A percentile compares a stretch with the other conserved stretches of the same genome.
phyloP scores from a whole-genome alignment of 106 monocot genomes.

The Iris macrosiphon region DNA sequence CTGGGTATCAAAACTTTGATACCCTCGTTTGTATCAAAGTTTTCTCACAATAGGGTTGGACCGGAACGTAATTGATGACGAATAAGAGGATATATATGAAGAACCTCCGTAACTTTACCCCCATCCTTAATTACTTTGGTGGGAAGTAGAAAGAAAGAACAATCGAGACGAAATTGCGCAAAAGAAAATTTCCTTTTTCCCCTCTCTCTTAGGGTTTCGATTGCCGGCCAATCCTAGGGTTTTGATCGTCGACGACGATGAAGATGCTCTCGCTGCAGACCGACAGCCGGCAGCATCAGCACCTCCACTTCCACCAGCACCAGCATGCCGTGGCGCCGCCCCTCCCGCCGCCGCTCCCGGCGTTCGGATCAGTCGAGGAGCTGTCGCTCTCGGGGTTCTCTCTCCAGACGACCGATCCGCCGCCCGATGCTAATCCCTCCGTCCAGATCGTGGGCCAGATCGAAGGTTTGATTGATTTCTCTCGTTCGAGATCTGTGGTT shows the following conservation, averaged over 20 bases:
- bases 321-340: slow-evolving; percentile 10
- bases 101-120: background rate
- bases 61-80: no score
- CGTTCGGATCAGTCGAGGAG: slow-evolving; percentile 33
- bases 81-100: no score
- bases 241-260: slow-evolving; percentile 6
- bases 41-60: no score
- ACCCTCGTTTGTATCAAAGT: no score
- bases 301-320: slow-evolving; percentile 20
- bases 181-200: background rate
- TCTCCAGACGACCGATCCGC: slow-evolving; percentile 19
- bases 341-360: slow-evolving; percentile 18
- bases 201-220: background rate
- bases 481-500: background rate
- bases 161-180: slow-evolving; percentile 1
- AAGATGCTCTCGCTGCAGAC: slow-evolving; percentile 61
- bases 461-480: slow-evolving; percentile 19
- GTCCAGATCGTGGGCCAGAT: slow-evolving; percentile 16
- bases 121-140: background rate
- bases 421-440: slow-evolving; percentile 30
- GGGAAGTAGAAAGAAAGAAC: background rate
- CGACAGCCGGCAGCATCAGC: slow-evolving; percentile 28
- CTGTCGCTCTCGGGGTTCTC: slow-evolving; percentile 9
- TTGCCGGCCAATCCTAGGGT: slow-evolving; percentile 4
- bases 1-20: no score